These are phyloP conservation scores for Azolla pinnata DNA, from an alignment of 75 land plant species.

Conservation along the genomic window DNA sequence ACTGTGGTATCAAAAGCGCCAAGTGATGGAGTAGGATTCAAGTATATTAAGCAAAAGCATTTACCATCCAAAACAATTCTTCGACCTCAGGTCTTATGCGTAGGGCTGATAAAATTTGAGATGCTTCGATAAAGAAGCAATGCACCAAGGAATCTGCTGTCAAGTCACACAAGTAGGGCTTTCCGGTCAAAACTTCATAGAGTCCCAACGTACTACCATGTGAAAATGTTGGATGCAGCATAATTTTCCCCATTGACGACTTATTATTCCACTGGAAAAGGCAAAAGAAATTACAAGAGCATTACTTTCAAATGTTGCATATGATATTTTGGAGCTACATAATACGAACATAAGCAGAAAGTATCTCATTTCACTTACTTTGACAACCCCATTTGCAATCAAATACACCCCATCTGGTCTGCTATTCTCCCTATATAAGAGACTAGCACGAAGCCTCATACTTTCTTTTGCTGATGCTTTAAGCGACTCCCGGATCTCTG, in stretches of 20 bases:
- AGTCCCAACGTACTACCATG: constrained; percentile 94
- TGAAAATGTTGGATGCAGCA: constrained; percentile 72
- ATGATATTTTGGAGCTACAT: too few species aligned
- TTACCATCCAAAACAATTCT: constrained; percentile 91
- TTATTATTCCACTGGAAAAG: constrained; percentile 62
- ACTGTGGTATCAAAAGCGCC: too few species aligned
- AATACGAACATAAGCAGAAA: too few species aligned
- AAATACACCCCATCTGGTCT: constrained; percentile 87
- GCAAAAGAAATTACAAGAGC: neutral
- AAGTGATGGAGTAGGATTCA: too few species aligned
- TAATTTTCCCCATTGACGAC: constrained; percentile 32
- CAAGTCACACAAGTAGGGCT: constrained; percentile 68
- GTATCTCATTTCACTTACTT: too few species aligned
- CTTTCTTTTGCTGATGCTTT: constrained; percentile 57
- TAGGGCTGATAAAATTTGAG: constrained; percentile 45
- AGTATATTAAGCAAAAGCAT: neutral
- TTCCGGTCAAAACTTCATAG: constrained; percentile 82
- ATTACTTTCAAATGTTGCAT: neutral
- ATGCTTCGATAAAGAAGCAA: constrained; percentile 75
- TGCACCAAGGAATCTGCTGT: constrained; percentile 77
- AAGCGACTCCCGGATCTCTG: constrained; percentile 35
- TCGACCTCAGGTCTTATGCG: constrained; percentile 52
- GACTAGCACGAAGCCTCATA: constrained; percentile 47
- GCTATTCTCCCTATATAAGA: constrained; percentile 58
- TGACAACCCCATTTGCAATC: constrained; percentile 80